Evolutionary conservation across 352 stramenopile genomes (phyloP).

Genomic region (Pythium brachiatum): DNA sequence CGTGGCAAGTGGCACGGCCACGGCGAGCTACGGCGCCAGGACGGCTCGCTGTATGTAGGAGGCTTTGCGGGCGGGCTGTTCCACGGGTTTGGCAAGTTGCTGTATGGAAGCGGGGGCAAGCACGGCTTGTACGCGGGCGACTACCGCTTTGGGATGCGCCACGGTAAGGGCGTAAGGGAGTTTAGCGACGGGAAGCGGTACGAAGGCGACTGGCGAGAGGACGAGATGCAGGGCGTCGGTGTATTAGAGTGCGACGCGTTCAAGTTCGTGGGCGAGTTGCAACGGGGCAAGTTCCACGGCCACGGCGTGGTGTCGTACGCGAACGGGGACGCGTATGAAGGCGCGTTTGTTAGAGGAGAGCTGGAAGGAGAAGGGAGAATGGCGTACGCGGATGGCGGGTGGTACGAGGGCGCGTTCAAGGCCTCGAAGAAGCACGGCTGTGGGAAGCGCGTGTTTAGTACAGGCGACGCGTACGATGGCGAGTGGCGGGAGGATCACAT

Average conservation of each 20-base stretch:
- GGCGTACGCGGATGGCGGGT: constrained; percentile 46
- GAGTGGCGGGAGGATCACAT: constrained; percentile 55
- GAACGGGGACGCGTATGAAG: constrained; percentile 75
- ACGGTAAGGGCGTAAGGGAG: constrained; percentile 59
- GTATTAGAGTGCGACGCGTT: constrained; percentile 48
- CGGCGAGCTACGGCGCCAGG: constrained; percentile 42
- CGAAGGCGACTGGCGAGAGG: constrained; percentile 65
- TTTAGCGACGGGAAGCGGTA: constrained; percentile 55
- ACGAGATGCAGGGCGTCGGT: constrained; percentile 54
- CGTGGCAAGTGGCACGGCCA: constrained; percentile 55
- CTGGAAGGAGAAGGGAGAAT: constrained; percentile 47
- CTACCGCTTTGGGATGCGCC: constrained; percentile 47
- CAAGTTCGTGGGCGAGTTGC: constrained; percentile 64
- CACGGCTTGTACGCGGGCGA: constrained; percentile 63
- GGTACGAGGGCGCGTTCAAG: constrained; percentile 53
- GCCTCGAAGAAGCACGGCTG: constrained; percentile 51
- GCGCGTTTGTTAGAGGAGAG: constrained; percentile 42
- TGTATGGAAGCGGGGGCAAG: constrained; percentile 40
- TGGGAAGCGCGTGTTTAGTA: constrained; percentile 47
- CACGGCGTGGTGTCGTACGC: constrained; percentile 53
- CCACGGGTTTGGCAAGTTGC: constrained; percentile 58
- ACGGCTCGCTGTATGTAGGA: constrained; percentile 58
- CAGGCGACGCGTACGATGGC: constrained; percentile 51
- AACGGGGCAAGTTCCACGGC: constrained; percentile 44
- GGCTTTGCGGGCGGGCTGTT: constrained; percentile 49